A percentile compares a stretch with the other conserved stretches of the same genome.
phyloP scores from a whole-genome alignment of 768 basidiomycete species.

The Pluteus cervinus region DNA sequence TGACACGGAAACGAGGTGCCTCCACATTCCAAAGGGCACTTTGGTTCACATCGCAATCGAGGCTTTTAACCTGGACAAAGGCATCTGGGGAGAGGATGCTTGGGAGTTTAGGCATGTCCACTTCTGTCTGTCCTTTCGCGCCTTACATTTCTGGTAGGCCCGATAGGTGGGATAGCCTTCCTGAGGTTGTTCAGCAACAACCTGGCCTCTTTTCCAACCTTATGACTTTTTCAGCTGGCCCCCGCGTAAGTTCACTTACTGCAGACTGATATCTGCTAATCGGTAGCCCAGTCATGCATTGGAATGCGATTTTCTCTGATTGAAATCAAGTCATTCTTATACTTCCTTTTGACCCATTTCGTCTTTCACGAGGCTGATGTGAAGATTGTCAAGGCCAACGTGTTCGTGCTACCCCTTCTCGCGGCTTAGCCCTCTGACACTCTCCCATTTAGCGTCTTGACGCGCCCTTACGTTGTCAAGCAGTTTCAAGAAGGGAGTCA shows the following conservation, averaged over 20 bases:
- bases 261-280: slow-evolving; percentile 5
- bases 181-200: slow-evolving; percentile 56
- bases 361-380: slow-evolving; percentile 48
- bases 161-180: slow-evolving; percentile 75
- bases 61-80: slow-evolving; percentile 72
- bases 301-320: slow-evolving; percentile 80
- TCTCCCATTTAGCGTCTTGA: slow-evolving; percentile 43
- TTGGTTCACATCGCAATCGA: slow-evolving; percentile 77
- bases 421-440: not conserved
- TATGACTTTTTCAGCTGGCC: slow-evolving; percentile 76
- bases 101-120: slow-evolving; percentile 70
- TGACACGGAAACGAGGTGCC: slow-evolving; percentile 30
- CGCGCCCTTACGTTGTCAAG: slow-evolving; percentile 54
- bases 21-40: slow-evolving; percentile 59
- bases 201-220: slow-evolving; percentile 71
- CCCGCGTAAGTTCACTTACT: slow-evolving; percentile 47
- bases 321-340: slow-evolving; percentile 76
- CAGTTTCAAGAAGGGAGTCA: slow-evolving; percentile 54
- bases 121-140: not conserved
- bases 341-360: slow-evolving; percentile 63
- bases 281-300: slow-evolving; percentile 60
- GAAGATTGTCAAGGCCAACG: slow-evolving; percentile 52
- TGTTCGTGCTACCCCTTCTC: slow-evolving; percentile 34
- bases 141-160: slow-evolving; percentile 39
- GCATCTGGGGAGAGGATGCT: slow-evolving; percentile 74